Evolutionary conservation across 2,329 filamentous ascomycete species (phyloP), one percentile per base, ranked within the genome.

Genomic region (Trichophyton simii): DNA sequence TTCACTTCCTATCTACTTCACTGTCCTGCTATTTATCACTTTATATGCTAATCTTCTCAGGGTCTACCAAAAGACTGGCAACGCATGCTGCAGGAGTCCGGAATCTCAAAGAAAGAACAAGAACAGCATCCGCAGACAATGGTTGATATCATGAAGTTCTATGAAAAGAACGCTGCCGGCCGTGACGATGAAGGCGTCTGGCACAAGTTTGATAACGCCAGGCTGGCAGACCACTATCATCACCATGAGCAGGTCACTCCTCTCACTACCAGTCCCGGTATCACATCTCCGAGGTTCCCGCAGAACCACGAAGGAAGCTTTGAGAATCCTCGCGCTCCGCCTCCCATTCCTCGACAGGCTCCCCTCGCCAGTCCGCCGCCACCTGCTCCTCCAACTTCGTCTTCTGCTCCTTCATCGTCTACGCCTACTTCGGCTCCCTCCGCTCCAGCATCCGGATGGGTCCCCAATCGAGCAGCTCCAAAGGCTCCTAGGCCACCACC

Each of bases 41-140:
- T 31, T 6, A 31, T 31, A 31, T 8, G 9, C 31, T 20, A 25
- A 52, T 7, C 41, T 41, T 18, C 42, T 46, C 68, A 94, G 91
- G 94, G 94, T 65, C 82, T 99, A 31, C 94, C 94, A 18, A 95
- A 94, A 75, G 94, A 97, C 82, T 99, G 94, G 94, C 92, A 97
- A 77, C 87, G 90, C 64, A 83, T 96, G 72, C 85, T 99, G 71
- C 89, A 92, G 77, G 91, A 96, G 75, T 96, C 89, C 74, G 94
- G 94, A 66, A 96, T 99, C 69, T 89, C 91, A 31, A 91, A 96
- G 77, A 91, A 94, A 76, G 94, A 97, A 73, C 88, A 95, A 74
- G 89, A 92, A 73, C 88, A 96, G 75, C 91, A 97, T 71, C 94
- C 94, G 2, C 91, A 97, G 74, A 91, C 92, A 63, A 91, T 96